Percentiles rank a stretch among this genome's conserved stretches.
Evolutionary conservation across 2,329 filamentous ascomycete species (phyloP).

Genomic region (Aspergillus neoniger): DNA sequence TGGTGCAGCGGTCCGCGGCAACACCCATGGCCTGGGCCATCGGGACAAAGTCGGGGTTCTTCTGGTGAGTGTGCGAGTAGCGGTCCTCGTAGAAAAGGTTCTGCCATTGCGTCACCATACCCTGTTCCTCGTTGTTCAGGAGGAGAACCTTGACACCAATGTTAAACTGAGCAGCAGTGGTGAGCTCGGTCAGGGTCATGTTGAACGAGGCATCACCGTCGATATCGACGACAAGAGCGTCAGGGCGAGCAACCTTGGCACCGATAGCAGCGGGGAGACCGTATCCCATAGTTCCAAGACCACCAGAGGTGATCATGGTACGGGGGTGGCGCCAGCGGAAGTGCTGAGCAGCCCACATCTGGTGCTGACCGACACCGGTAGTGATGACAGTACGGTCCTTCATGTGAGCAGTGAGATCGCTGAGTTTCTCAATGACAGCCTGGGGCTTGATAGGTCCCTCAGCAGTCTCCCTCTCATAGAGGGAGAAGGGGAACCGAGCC

Average conservation of each 20-base stretch:
- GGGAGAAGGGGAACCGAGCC: conserved; percentile 77
- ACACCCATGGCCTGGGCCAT: conserved; percentile 89
- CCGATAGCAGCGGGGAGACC: conserved; percentile 94
- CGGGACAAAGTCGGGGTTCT: conserved; percentile 95
- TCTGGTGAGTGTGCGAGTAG: conserved; percentile 87
- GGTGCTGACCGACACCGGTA: conserved; percentile 95
- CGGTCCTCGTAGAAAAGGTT: conserved; percentile 95
- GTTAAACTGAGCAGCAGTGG: conserved; percentile 90
- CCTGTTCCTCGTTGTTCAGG: conserved; percentile 96
- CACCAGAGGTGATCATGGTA: conserved; percentile 94
- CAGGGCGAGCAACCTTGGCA: conserved; percentile 80
- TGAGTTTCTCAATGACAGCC: conserved; percentile 86
- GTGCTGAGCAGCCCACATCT: conserved; percentile 98
- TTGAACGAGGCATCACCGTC: conserved; percentile 98
- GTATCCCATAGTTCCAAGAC: conserved; percentile 93
- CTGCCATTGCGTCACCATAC: conserved; percentile 99
- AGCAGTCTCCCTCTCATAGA: conserved; percentile 76
- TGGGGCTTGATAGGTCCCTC: conserved; percentile 91
- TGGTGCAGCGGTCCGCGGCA: conserved; percentile 69
- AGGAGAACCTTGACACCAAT: conserved; percentile 95
- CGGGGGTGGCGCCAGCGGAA: conserved; percentile 91
- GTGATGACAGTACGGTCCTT: conserved; percentile 86
- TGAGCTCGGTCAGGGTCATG: conserved; percentile 96
- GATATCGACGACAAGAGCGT: conserved; percentile 89
- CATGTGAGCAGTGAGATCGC: conserved; percentile 74